These are phyloP conservation scores for Psidium guajava DNA, from an alignment of 345 rosid species.

Conservation along the genomic window DNA sequence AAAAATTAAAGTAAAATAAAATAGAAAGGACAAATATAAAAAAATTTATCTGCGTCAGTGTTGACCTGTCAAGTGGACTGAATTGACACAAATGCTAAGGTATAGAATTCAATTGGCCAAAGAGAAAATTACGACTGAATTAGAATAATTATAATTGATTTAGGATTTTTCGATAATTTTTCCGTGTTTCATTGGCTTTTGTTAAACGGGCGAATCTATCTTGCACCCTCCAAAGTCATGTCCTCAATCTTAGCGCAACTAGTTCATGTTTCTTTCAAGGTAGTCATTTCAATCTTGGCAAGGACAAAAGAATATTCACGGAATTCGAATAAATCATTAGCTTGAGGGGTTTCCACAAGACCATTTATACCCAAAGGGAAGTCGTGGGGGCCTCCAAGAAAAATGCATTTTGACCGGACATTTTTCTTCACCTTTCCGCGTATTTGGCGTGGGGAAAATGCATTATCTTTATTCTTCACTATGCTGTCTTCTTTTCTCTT, in stretches of 20 bases:
- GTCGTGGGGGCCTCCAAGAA: neutral
- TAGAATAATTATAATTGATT: no score
- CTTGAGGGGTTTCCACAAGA: neutral
- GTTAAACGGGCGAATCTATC: no score
- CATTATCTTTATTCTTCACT: neutral
- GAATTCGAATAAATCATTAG: neutral
- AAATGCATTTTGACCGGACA: neutral
- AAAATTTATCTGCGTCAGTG: no score
- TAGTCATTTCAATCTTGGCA: neutral
- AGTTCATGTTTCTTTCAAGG: neutral
- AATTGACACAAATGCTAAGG: no score
- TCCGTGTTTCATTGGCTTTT: no score
- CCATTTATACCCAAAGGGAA: neutral
- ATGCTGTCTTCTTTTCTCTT: neutral
- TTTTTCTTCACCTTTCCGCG: neutral
- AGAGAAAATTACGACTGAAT: no score
- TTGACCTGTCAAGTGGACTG: no score
- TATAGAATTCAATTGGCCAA: no score
- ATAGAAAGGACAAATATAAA: no score
- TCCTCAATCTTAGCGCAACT: neutral
- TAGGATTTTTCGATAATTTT: no score
- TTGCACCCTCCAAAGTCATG: no score
- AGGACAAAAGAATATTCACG: neutral
- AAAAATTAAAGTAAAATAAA: no score
- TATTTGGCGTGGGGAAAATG: neutral